phyloP scores from a whole-genome alignment of 129 eudicot genomes.

The Arctium lappa region DNA sequence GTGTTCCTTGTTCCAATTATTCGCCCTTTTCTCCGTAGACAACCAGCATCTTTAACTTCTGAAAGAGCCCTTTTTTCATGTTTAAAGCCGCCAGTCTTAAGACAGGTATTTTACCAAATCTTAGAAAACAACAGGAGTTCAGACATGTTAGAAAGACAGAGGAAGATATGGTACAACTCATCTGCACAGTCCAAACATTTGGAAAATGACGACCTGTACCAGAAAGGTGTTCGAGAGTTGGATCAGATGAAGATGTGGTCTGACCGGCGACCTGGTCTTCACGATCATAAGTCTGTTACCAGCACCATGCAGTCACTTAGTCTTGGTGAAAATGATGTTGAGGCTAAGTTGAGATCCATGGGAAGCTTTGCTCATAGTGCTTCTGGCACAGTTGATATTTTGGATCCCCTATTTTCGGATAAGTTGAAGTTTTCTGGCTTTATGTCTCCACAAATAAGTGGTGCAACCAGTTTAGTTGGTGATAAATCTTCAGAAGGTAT shows the following conservation, averaged over 20 bases:
- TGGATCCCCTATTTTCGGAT: constrained; percentile 61
- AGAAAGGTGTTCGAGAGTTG: constrained; percentile 59
- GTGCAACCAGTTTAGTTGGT: constrained; percentile 43
- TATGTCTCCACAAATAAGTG: constrained; percentile 81
- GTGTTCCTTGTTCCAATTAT: constrained; percentile 87
- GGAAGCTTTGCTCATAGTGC: constrained; percentile 46
- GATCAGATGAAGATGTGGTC: constrained; percentile 69
- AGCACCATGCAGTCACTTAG: constrained; percentile 31
- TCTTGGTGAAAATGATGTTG: constrained; percentile 36
- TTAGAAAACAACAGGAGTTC: constrained; percentile 81
- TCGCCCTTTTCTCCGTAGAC: constrained; percentile 87
- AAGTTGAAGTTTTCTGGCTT: constrained; percentile 87
- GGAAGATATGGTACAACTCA: constrained; percentile 94
- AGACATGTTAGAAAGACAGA: constrained; percentile 96
- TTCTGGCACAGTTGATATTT: constrained; percentile 43
- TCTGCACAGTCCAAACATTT: constrained; percentile 61
- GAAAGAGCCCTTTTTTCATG: constrained; percentile 75
- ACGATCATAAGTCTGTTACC: constrained; percentile 27
- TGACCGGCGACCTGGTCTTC: constrained; percentile 42
- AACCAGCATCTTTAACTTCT: constrained; percentile 80
- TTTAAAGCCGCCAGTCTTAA: constrained; percentile 80
- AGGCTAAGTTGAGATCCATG: constrained; percentile 40
- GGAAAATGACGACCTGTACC: constrained; percentile 48
- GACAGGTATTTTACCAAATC: constrained; percentile 62
- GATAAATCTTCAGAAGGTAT: constrained; percentile 88